These are phyloP conservation scores for Triticum urartu DNA, from an alignment of 176 grass and related monocot genomes.

Conservation along the genomic window DNA sequence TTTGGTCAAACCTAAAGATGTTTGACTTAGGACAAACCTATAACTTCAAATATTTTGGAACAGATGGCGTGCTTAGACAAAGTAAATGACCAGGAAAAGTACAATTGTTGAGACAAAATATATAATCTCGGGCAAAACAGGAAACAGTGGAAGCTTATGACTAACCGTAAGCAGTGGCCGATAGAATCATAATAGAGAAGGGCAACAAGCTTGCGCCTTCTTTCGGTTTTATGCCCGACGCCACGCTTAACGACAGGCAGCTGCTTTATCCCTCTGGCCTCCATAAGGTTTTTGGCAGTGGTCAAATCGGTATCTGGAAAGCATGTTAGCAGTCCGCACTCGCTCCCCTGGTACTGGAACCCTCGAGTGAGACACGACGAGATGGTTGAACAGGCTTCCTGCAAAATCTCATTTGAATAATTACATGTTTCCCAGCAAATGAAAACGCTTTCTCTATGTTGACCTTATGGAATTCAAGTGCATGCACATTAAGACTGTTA, in stretches of 20 bases:
- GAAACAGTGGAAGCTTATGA: background rate
- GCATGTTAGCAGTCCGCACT: constrained; percentile 74
- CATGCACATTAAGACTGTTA: background rate
- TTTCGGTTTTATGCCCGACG: constrained; percentile 44
- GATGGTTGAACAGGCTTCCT: constrained; percentile 60
- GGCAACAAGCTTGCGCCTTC: constrained; percentile 62
- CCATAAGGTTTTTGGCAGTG: constrained; percentile 89
- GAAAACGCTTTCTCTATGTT: background rate
- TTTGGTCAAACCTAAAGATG: too few relatives aligned
- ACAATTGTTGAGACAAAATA: background rate
- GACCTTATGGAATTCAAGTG: background rate
- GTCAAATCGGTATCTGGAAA: constrained; percentile 95
- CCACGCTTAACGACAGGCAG: constrained; percentile 93
- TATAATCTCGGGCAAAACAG: background rate
- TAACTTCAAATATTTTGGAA: too few relatives aligned
- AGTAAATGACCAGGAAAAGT: constrained; percentile 17
- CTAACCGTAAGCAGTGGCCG: constrained; percentile 71
- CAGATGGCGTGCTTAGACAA: background rate
- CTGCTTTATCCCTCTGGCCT: constrained; percentile 93
- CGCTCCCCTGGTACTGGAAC: constrained; percentile 57
- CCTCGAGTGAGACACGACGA: constrained; percentile 73
- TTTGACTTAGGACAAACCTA: too few relatives aligned
- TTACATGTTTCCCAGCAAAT: background rate
- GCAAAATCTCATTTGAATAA: constrained; percentile 43
- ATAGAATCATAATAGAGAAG: constrained; percentile 93